These are phyloP conservation scores for Zymoseptoria pseudotritici DNA, from an alignment of 2,329 filamentous ascomycete species.

Conservation along the genomic window DNA sequence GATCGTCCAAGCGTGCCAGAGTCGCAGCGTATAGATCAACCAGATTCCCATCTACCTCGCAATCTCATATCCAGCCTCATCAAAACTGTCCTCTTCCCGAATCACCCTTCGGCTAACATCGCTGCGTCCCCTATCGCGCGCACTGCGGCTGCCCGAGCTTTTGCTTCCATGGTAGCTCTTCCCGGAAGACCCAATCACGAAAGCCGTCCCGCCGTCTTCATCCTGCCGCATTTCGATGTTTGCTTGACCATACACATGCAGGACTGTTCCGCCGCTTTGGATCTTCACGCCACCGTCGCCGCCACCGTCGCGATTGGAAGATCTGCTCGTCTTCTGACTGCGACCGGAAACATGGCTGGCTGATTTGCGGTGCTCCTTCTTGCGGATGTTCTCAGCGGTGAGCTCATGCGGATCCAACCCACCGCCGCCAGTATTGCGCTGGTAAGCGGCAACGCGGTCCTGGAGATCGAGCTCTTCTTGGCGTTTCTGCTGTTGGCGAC, in stretches of 20 bases:
- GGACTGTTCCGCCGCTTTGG: constrained; percentile 19
- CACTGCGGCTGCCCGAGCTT: constrained; percentile 17
- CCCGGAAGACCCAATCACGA: constrained; percentile 18
- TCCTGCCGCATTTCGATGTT: constrained; percentile 18
- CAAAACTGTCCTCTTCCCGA: constrained; percentile 18
- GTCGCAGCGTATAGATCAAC: too few species aligned
- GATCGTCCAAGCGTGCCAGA: too few species aligned
- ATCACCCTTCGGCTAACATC: constrained; percentile 12
- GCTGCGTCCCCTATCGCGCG: constrained; percentile 12
- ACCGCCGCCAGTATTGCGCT: constrained; percentile 17
- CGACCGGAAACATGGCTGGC: constrained; percentile 19
- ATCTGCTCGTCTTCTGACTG: constrained; percentile 21
- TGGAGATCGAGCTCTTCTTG: constrained; percentile 4
- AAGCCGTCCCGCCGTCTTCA: constrained; percentile 19
- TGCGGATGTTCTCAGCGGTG: constrained; percentile 25
- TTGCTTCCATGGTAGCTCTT: constrained; percentile 18
- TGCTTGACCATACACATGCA: constrained; percentile 24
- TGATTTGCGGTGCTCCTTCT: constrained; percentile 10
- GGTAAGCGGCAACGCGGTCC: constrained; percentile 21
- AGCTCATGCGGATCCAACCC: constrained; percentile 13
- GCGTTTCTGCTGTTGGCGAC: constrained; percentile 11
- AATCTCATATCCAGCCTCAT: constrained; percentile 7
- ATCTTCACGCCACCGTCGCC: constrained; percentile 21
- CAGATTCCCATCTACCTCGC: not conserved
- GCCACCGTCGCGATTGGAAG: not conserved